Base-by-base conservation (phyloP, 441 rosid genomes). In the Metrosideros polymorpha region DNA sequence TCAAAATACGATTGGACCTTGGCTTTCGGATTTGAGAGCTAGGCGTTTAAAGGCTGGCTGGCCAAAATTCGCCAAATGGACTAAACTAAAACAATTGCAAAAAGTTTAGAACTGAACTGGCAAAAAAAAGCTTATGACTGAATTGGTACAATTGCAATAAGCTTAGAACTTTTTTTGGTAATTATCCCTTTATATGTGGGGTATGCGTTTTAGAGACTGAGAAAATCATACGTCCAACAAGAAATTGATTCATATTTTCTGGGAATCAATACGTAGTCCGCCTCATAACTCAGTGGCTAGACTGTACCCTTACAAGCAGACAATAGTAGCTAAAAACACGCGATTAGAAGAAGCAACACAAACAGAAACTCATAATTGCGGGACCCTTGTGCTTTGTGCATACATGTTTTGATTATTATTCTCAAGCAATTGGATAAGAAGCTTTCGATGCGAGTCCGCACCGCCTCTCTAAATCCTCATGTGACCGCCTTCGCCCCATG, bases 391-490 rank as follows among this genome's bases (percentile, higher is more conserved):
- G 59, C n/a, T 55, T n/a, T 25, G 6, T n/a, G 29, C 59, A 55
- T 27, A 27, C 2, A 10, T 55, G 59, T 25, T 25, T 55, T 55
- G 6, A 25, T n/a, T 55, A 27, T 25, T 5, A 55, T 12, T 6
- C 59, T 55, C n/a, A 55, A 55, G 87, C 54, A 52, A 76, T 84
- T 22, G 94, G 94, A 86, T 90, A 93, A 4, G 87, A 91, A 85
- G 93, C 87, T 22, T 32, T 27, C 54, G 84, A 88, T 52, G 93
- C 92, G 39, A 92, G 84, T 24, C 94, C 95, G 86, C 95, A 92
- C 85, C 87, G 43, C 85, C 92, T 90, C 94, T 91, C 39, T 82
- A 82, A 45, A 91, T 25, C 29, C 59, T 55, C 59, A 55, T 55
- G 59, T 25, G 25, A 55, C 59, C 59, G 29, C 84, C 79, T 51